Conservation (phyloP, 164 flowering plant genomes). For the Euptelea pleiosperma region DNA sequence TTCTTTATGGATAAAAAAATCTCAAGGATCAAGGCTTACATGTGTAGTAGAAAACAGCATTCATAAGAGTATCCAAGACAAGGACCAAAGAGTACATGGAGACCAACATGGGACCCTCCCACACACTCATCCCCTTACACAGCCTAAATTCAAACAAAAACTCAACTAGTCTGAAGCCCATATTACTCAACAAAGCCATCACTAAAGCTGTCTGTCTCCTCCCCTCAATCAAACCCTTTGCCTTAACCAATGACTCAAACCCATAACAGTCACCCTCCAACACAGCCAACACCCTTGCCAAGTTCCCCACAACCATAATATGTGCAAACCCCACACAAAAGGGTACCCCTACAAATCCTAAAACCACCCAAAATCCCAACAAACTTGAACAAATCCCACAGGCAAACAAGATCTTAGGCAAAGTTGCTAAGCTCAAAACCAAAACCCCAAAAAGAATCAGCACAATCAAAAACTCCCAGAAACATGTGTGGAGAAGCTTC, state of each 20-base stretch:
- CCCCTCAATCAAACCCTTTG: constrained; percentile 24
- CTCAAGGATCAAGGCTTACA: constrained; percentile 29
- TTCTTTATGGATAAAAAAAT: too few relatives aligned
- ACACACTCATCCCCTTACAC: constrained; percentile 27
- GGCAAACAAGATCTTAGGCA: constrained; percentile 18
- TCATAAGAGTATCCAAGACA: constrained; percentile 36
- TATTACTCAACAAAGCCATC: constrained; percentile 32
- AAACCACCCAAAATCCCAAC: constrained; percentile 23
- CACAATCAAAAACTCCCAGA: constrained; percentile 28
- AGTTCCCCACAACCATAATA: constrained; percentile 32
- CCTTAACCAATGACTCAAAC: constrained; percentile 27
- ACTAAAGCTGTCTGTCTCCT: constrained; percentile 29
- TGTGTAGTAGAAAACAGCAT: constrained; percentile 34
- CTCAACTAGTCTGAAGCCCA: constrained; percentile 31
- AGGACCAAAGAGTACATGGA: constrained; percentile 42
- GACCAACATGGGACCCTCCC: constrained; percentile 31
- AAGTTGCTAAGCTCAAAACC: constrained; percentile 12
- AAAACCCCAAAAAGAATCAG: constrained; percentile 25
- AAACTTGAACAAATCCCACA: constrained; percentile 21
- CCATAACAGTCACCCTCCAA: constrained; percentile 33
- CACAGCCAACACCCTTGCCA: constrained; percentile 32
- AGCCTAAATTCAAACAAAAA: constrained; percentile 33
- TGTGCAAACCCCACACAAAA: constrained; percentile 37
- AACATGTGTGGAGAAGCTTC: constrained; percentile 39
- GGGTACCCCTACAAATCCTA: constrained; percentile 24